A percentile compares a stretch with the other conserved stretches of the same genome.
These are phyloP conservation scores for Aspergillus nanangensis DNA, from an alignment of 495 filamentous ascomycete species.

Conservation along the genomic window DNA sequence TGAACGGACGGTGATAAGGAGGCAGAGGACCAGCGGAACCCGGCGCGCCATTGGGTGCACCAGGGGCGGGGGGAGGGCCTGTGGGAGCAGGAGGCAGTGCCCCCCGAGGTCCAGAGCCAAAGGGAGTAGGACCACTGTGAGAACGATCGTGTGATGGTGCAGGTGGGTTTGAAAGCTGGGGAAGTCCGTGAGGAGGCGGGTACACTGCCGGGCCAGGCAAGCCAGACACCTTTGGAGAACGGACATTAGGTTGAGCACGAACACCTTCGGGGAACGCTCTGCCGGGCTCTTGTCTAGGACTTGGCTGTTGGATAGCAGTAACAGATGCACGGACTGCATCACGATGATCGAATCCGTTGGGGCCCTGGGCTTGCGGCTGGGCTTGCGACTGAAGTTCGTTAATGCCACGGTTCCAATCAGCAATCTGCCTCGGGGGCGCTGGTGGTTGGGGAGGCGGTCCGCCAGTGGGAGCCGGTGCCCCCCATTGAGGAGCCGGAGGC, in stretches of 20 bases:
- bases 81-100: constrained; percentile 42
- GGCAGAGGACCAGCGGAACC: constrained; percentile 41
- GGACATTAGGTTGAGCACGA: constrained; percentile 55
- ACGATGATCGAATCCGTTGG: constrained; percentile 74
- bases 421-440: constrained; percentile 54
- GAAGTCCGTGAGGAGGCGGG: constrained; percentile 54
- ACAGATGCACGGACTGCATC: constrained; percentile 63
- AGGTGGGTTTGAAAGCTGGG: constrained; percentile 55
- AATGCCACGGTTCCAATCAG: constrained; percentile 71
- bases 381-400: constrained; percentile 68
- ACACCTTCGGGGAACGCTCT: constrained; percentile 70
- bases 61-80: constrained; percentile 42
- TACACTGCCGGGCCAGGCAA: constrained; percentile 58
- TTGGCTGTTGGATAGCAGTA: constrained; percentile 61
- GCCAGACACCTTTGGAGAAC: constrained; percentile 58
- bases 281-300: constrained; percentile 64
- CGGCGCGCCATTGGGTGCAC: constrained; percentile 48
- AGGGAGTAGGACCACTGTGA: constrained; percentile 52
- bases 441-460: constrained; percentile 58
- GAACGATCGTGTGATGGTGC: constrained; percentile 46
- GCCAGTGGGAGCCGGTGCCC: constrained; percentile 60
- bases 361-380: constrained; percentile 58
- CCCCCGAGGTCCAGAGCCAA: constrained; percentile 27
- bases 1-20: constrained; percentile 59
- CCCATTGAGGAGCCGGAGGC: constrained; percentile 84